A percentile compares a stretch with the other conserved stretches of the same genome.
phyloP scores from a whole-genome alignment of 148 eudicot genomes.

The Chenopodium formosanum region DNA sequence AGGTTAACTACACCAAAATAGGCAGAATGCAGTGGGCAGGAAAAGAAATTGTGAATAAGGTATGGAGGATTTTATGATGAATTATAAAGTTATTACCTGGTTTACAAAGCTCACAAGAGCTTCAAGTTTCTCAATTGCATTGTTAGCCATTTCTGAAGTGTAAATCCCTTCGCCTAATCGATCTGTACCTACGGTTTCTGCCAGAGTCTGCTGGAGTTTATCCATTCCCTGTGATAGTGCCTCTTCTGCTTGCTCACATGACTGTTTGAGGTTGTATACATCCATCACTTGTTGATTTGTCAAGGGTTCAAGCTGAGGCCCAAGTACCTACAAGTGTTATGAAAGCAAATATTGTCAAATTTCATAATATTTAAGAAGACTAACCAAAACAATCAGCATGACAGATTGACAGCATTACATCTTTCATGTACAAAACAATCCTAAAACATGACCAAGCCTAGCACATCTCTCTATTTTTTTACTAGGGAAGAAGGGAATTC shows the following conservation, averaged over 20 bases:
- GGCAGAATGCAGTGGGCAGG: not conserved
- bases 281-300: constrained; percentile 52
- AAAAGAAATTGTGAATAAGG: not conserved
- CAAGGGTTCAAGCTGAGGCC: constrained; percentile 71
- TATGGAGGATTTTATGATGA: not conserved
- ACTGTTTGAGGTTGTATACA: constrained; percentile 55
- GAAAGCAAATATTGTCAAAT: not conserved
- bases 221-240: constrained; percentile 92
- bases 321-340: constrained; percentile 53
- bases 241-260: constrained; percentile 92
- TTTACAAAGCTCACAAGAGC: constrained; percentile 68
- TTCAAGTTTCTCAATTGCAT: constrained; percentile 72
- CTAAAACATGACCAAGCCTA: not conserved
- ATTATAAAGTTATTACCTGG: constrained; percentile 51
- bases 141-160: constrained; percentile 49
- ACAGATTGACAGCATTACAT: not conserved
- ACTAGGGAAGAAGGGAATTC: not conserved
- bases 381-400: constrained; percentile 1
- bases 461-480: not conserved
- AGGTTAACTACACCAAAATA: not conserved
- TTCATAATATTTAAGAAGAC: not conserved
- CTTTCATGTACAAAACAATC: not conserved
- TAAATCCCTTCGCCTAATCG: constrained; percentile 59
- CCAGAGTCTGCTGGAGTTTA: constrained; percentile 65
- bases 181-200: constrained; percentile 61